A percentile compares a stretch with the other conserved stretches of the same genome.
phyloP scores from a whole-genome alignment of 2,329 filamentous ascomycete species.

The Zymoseptoria pseudotritici region DNA sequence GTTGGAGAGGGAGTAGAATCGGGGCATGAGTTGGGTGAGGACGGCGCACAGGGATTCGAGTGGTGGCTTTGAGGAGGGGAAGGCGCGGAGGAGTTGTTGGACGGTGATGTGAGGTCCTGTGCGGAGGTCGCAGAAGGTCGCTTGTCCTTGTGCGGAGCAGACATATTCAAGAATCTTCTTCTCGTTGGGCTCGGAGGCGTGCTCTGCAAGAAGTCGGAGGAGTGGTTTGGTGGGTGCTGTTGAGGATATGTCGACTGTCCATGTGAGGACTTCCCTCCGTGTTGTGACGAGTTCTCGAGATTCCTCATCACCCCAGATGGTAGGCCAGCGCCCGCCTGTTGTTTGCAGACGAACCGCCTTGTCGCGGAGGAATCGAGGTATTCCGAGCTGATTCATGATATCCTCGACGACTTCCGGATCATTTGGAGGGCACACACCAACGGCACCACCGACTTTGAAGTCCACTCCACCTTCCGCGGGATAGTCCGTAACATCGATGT shows the following conservation, averaged over 20 bases:
- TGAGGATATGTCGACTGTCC: conserved; percentile 91
- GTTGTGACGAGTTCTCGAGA: conserved; percentile 82
- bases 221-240: conserved; percentile 84
- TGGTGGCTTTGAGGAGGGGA: conserved; percentile 84
- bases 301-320: conserved; percentile 91
- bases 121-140: conserved; percentile 83
- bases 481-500: conserved; percentile 93
- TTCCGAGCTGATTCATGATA: conserved; percentile 70
- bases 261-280: conserved; percentile 82
- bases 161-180: conserved; percentile 83
- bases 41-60: conserved; percentile 73
- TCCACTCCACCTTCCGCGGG: conserved; percentile 76
- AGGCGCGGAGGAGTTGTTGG: conserved; percentile 78
- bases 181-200: conserved; percentile 72
- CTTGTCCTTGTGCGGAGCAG: conserved; percentile 83
- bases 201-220: conserved; percentile 76
- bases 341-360: conserved; percentile 76
- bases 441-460: conserved; percentile 93
- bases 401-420: conserved; percentile 69
- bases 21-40: conserved; percentile 85
- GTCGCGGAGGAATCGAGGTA: conserved; percentile 76
- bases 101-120: conserved; percentile 80
- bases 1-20: conserved; percentile 96
- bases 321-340: conserved; percentile 80
- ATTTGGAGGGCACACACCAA: conserved; percentile 88